Conservation (phyloP, 176 grass and related monocot species). For the Paspalum vaginatum region DNA sequence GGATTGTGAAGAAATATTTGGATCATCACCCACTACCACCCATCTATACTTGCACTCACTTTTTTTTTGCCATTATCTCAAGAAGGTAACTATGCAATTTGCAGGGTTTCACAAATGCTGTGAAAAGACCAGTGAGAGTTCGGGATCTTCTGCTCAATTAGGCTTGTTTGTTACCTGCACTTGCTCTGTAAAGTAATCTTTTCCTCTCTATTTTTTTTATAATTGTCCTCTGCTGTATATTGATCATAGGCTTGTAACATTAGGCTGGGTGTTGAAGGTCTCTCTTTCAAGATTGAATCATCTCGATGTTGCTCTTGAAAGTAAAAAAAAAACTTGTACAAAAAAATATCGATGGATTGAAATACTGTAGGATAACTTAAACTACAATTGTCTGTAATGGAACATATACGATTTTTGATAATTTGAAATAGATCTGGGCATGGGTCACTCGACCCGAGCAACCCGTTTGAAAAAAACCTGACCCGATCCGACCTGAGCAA, state of each 20-base stretch:
- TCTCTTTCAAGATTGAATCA: no score
- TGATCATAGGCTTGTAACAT: neutral
- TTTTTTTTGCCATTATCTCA: slow-evolving; percentile 25
- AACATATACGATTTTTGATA: neutral
- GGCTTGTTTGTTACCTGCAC: slow-evolving; percentile 14
- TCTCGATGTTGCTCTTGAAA: no score
- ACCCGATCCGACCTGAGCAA: no score
- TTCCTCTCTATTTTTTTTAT: neutral
- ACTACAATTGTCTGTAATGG: neutral
- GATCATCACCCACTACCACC: no score
- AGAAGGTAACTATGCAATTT: slow-evolving; percentile 32
- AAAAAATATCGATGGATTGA: neutral
- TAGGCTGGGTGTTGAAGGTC: no score
- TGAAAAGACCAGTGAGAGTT: slow-evolving; percentile 88
- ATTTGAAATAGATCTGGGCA: no score
- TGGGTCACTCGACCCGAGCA: no score
- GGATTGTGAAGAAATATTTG: no score
- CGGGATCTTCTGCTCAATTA: slow-evolving; percentile 79
- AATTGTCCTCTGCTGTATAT: slow-evolving; percentile 24
- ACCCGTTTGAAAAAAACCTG: no score
- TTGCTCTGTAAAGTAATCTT: slow-evolving; percentile 40
- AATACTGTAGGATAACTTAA: neutral
- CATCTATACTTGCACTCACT: neutral
- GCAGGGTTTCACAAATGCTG: slow-evolving; percentile 98
- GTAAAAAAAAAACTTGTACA: no score